Evolutionary conservation across 108 stramenopile genomes (phyloP), one percentile per base, ranked within the genome.

Genomic region (Cyclotella distinguenda): DNA sequence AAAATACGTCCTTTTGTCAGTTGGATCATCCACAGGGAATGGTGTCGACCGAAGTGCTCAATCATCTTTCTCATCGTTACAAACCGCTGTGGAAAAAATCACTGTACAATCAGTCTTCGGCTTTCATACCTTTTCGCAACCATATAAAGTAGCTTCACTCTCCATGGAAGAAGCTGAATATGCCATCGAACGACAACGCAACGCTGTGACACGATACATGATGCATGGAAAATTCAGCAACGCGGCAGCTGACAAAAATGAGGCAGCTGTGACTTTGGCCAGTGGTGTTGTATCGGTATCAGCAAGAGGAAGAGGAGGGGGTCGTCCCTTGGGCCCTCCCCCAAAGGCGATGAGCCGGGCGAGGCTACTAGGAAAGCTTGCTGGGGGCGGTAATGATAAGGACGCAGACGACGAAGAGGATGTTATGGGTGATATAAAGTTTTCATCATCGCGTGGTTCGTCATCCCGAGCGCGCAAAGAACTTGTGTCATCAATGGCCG

Each of bases 381-480:
- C 60, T 34, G 65, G 63, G 0, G 50, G 60, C n/a, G 35, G 25
- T 19, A 36, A 32, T 13, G 49, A 39, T 47, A 76, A 66, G 5
- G 82, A 56, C 10, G 80, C 70, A 10, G 91, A 85, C 47, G 88
- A 86, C 10, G 83, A 82, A 3, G 89, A 91, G 57, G 91, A 93
- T 79, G 70, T 93, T 53, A 93, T 93, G 91, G 79, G 75, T 10
- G 91, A 93, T 66, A 50, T 93, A 46, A 64, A 73, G 28, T 93
- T 79, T 79, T 57, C 69, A 9, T 64, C 77, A 30, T 49, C 56
- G 19, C 39, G 67, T n/a, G 79, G 78, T 27, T 68, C 65, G 1
- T 64, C 45, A 3, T 54, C 55, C 23, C 56, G 64, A 39, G 87
- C 88, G 1, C 75, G 88, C 1, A 82, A 84, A 59, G 88, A 93